Base-by-base conservation (phyloP, 140 eudicot species). In the Cichorium intybus region DNA sequence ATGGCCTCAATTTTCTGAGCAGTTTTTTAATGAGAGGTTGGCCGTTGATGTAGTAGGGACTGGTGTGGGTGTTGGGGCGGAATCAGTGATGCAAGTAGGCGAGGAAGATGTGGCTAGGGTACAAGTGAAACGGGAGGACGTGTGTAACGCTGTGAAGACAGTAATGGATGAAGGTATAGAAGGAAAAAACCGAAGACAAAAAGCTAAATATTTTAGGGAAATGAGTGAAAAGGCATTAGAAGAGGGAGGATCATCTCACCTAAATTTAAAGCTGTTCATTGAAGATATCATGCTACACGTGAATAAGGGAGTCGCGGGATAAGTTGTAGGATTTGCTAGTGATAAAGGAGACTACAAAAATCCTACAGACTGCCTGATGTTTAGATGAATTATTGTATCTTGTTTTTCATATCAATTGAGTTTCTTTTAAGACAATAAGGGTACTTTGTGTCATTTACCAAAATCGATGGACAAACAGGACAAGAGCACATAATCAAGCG, bases 1-100 rank as follows among this genome's bases (percentile, higher is more conserved):
- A 6, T 79, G 89, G 89, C 89, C 89, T 3, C 70, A 79, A 61
- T 83, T 75, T 24, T 80, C 83, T 0, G 89, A 83, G n/a, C 89
- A 83, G 61, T 83, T 83, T 65, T 68, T 75, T 8, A 83, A 83
- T 7, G 85, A 83, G 72, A 67, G 58, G 33, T 53, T 79, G 45
- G 73, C 24, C 16, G 73, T 75, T 4, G 62, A 78, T 24, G 68
- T 82, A 12, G 56, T 62, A 53, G 57, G 75, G 21, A 57, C 33
- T 16, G 81, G 81, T 41, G 71, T 74, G 28, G 76, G 60, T 3
- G 76, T 78, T 71, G 87, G 82, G 47, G 75, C 70, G 10, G 4
- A 49, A 60, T 39, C 31, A 0, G 79, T 51, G 24, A 62, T 75
- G 43, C 48, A 51, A 21, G 28, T 71, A 62, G 81, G 27, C 0